These are phyloP conservation scores for Chrysoporthe cubensis DNA, from an alignment of 2,329 filamentous ascomycete genomes.

Conservation along the genomic window DNA sequence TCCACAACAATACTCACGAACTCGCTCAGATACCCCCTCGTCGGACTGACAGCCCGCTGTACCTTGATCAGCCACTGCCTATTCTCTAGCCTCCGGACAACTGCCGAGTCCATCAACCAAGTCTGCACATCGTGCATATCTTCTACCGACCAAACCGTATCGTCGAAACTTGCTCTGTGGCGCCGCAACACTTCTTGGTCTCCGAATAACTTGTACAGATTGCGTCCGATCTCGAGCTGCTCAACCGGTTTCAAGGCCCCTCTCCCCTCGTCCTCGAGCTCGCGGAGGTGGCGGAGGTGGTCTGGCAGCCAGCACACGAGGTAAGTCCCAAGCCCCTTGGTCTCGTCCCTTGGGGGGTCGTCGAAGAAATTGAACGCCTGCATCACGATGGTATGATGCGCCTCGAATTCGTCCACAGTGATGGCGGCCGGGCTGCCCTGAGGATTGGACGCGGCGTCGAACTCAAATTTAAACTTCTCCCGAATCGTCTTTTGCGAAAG, in stretches of 20 bases:
- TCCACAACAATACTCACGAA: not conserved
- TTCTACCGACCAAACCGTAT: slow-evolving; percentile 23
- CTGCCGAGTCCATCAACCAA: slow-evolving; percentile 32
- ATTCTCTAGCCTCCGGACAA: slow-evolving; percentile 29
- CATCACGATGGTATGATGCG: slow-evolving; percentile 33
- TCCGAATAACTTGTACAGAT: slow-evolving; percentile 33
- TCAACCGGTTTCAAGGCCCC: slow-evolving; percentile 26
- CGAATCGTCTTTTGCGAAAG: slow-evolving; percentile 34
- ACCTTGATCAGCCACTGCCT: slow-evolving; percentile 31
- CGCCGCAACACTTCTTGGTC: slow-evolving; percentile 26
- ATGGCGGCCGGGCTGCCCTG: slow-evolving; percentile 28
- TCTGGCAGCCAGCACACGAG: slow-evolving; percentile 32
- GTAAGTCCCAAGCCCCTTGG: slow-evolving; percentile 30
- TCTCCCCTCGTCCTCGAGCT: slow-evolving; percentile 31
- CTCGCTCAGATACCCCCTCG: slow-evolving; percentile 27
- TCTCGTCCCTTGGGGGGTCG: slow-evolving; percentile 22
- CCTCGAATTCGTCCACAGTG: slow-evolving; percentile 34
- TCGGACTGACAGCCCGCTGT: slow-evolving; percentile 24
- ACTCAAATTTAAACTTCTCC: slow-evolving; percentile 35
- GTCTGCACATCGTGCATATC: slow-evolving; percentile 31
- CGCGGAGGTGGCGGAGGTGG: slow-evolving; percentile 29
- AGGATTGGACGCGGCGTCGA: slow-evolving; percentile 30
- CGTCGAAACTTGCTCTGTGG: slow-evolving; percentile 28
- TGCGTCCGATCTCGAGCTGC: slow-evolving; percentile 31
- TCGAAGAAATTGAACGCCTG: slow-evolving; percentile 32